Evolutionary conservation across 306 rosid genomes (phyloP).

Genomic region (Malus orientalis): DNA sequence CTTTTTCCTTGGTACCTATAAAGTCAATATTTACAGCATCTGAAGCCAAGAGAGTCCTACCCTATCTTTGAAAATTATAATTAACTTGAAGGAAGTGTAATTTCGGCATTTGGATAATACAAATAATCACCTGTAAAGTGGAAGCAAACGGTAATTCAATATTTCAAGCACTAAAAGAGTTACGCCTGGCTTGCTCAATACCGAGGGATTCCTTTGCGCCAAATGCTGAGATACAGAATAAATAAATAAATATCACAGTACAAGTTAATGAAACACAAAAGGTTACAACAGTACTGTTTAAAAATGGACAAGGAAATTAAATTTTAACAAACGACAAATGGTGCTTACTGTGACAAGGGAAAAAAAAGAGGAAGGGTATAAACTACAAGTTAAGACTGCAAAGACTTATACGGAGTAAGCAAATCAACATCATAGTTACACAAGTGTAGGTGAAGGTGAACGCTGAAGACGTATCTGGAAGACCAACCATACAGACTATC

Average conservation of each 20-base stretch:
- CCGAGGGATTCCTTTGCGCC: constrained; percentile 67
- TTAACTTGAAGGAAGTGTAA: not conserved
- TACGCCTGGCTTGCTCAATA: constrained; percentile 91
- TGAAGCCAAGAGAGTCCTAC: constrained; percentile 4
- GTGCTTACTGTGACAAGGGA: not conserved
- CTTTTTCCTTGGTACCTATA: constrained; percentile 87
- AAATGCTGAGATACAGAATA: constrained; percentile 54
- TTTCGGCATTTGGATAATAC: constrained; percentile 1
- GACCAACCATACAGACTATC: not conserved
- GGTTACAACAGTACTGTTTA: not conserved
- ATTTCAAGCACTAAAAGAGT: constrained; percentile 94
- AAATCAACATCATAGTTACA: not conserved
- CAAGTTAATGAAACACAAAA: not conserved
- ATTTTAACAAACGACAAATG: not conserved
- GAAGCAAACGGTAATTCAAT: constrained; percentile 91
- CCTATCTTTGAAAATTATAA: not conserved
- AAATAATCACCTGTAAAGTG: constrained; percentile 78
- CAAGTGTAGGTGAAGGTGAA: constrained; percentile 1
- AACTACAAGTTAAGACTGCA: not conserved
- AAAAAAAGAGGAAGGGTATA: not conserved
- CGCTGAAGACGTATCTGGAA: not conserved
- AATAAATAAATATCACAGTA: constrained; percentile 1
- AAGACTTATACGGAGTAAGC: not conserved
- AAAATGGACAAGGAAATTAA: not conserved
- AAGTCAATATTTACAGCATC: constrained; percentile 1